Percentiles rank a stretch among this genome's conserved stretches.
Evolutionary conservation across 768 basidiomycete genomes (phyloP).

Genomic region (Tulasnella calospora): DNA sequence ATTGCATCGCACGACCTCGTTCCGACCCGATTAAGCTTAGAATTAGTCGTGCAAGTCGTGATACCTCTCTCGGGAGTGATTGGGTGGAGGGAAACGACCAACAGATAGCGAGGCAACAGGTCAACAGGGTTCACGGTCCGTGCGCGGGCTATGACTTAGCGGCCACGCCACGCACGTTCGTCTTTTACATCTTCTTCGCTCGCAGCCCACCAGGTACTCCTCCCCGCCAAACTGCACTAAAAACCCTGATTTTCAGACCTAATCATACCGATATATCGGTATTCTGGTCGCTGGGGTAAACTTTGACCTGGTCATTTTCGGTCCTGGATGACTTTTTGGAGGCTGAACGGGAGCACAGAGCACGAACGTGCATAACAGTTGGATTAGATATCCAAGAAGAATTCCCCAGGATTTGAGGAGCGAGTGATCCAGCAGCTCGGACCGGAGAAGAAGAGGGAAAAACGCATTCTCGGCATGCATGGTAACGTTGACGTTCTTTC

Average conservation of each 20-base stretch:
- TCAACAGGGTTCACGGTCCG: not conserved
- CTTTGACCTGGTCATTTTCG: not conserved
- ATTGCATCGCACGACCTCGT: not conserved
- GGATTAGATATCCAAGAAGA: not conserved
- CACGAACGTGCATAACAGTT: not conserved
- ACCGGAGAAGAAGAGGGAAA: not conserved
- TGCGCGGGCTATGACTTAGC: not conserved
- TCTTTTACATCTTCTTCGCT: not conserved
- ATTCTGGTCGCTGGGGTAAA: not conserved
- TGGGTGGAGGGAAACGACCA: not conserved
- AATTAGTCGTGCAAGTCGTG: not conserved
- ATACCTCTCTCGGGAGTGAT: not conserved
- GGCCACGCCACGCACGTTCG: not conserved
- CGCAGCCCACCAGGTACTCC: not conserved
- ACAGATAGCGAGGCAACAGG: not conserved
- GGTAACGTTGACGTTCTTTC: not conserved
- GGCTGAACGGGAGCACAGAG: not conserved
- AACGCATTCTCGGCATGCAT: not conserved
- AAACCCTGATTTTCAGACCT: not conserved
- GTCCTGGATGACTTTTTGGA: not conserved
- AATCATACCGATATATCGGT: not conserved
- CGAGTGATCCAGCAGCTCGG: not conserved
- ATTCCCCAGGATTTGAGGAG: not conserved
- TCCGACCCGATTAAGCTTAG: not conserved
- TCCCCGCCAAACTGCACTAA: not conserved